Base-by-base conservation (phyloP, 2,329 filamentous ascomycete species). In the Penicillium hesseltinei region DNA sequence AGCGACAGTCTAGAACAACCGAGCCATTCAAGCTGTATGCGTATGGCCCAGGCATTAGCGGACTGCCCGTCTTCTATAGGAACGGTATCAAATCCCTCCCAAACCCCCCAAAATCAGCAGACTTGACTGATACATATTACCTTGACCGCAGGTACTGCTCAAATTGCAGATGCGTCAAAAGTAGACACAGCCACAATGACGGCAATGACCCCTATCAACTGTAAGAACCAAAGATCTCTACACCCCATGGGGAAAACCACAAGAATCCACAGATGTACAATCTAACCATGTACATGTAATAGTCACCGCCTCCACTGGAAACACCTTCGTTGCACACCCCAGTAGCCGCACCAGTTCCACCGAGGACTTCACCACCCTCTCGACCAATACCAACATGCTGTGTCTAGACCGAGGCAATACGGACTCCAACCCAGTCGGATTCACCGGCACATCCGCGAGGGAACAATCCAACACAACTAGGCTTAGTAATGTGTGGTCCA, bases 1-100 rank as follows among this genome's bases (percentile, higher is more conserved):
- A 42, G n/a, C 57, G 61, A 21, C 44, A 51, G 23, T 31, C 39
- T n/a, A 49, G 23, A 3, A 9, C 31, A 17, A 36, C 47, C 25
- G 25, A 21, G 7, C n/a, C 45, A 5, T 62, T 63, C 43, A 50
- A 43, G 35, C 43, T 63, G 4, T 63, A 63, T 39, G 61, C 59
- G 1, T 63, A 57, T 27, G 59, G 61, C 11, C 29, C 55, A 8
- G 49, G 33, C 17, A 63, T 63, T 21, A 60, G 59, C 23, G 61
- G 61, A 38, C 49, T 63, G 27, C 59, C 56, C 15, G 23, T 63
- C 3, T 60, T 51, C 52, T 62, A 56, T 39, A 54, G 19, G 5
- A 43, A 62, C 19, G 61, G 61, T 63, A 48, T 17, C n/a, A 31
- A 3, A 19, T 4, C 11, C 21, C 27, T 25, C 10, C 7, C 7